Evolutionary conservation across 2,329 filamentous ascomycete genomes (phyloP).

Genomic region (Lithohypha guttulata): DNA sequence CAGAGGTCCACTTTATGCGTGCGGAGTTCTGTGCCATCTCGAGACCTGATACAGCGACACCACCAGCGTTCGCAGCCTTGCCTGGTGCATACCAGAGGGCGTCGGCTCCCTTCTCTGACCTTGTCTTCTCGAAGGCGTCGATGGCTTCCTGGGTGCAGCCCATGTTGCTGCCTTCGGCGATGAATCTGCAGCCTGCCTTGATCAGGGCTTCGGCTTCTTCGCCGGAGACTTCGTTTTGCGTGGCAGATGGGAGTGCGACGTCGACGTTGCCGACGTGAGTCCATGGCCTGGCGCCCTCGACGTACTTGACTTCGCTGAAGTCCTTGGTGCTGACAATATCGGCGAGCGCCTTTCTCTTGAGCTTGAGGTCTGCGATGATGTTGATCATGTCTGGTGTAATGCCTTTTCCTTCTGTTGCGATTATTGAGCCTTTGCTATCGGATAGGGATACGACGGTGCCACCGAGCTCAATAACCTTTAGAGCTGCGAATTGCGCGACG

Average conservation of each 20-base stretch:
- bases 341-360: conserved; percentile 71
- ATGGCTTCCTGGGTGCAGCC: conserved; percentile 94
- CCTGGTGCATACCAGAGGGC: conserved; percentile 94
- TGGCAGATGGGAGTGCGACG: conserved; percentile 82
- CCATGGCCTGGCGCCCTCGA: conserved; percentile 84
- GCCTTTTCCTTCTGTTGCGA: conserved; percentile 58
- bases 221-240: conserved; percentile 92
- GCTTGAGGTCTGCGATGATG: conserved; percentile 74
- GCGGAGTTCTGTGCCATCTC: conserved; percentile 98
- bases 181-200: conserved; percentile 64
- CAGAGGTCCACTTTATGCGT: conserved; percentile 71
- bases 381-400: conserved; percentile 73
- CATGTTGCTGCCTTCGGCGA: conserved; percentile 98
- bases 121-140: conserved; percentile 74
- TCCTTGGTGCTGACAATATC: conserved; percentile 50
- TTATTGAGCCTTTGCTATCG: conserved; percentile 76
- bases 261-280: conserved; percentile 80
- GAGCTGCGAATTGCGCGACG: conserved; percentile 92
- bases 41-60: conserved; percentile 90
- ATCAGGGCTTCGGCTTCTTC: conserved; percentile 82
- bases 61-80: conserved; percentile 95
- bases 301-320: conserved; percentile 64
- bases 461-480: conserved; percentile 93
- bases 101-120: conserved; percentile 54
- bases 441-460: conserved; percentile 86